These are phyloP conservation scores for Microcera coccophila DNA, from an alignment of 2,329 filamentous ascomycete species.

Conservation along the genomic window DNA sequence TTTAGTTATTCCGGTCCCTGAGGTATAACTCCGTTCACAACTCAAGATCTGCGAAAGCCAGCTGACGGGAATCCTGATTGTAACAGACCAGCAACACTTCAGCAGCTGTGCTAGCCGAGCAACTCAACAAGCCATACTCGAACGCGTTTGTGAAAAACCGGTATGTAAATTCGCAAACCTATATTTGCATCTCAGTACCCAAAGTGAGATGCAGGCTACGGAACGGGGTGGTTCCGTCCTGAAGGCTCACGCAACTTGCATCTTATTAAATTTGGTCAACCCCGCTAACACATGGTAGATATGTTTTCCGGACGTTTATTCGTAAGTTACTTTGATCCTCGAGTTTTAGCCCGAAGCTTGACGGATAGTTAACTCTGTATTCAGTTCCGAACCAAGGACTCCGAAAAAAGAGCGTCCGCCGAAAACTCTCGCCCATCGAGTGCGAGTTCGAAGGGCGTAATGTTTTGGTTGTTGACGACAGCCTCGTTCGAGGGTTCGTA, in stretches of 20 bases:
- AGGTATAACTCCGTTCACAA: conserved; percentile 22
- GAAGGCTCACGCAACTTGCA: not conserved
- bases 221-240: not conserved
- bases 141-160: conserved; percentile 85
- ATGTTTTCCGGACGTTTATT: conserved; percentile 70
- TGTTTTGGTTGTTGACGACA: conserved; percentile 81
- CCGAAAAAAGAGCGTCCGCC: conserved; percentile 76
- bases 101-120: conserved; percentile 62
- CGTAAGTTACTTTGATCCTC: not conserved
- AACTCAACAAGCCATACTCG: conserved; percentile 52
- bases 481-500: conserved; percentile 66
- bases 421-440: conserved; percentile 80
- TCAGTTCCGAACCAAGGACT: conserved; percentile 63
- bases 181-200: not conserved
- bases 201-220: not conserved
- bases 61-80: conserved; percentile 1
- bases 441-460: conserved; percentile 75
- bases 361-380: conserved; percentile 1
- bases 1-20: conserved; percentile 68
- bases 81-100: conserved; percentile 72
- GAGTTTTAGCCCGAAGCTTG: not conserved
- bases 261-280: not conserved
- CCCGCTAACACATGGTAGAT: not conserved
- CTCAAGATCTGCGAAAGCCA: not conserved
- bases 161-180: conserved; percentile 51